These are phyloP conservation scores for Taphrina sp. DNA, from an alignment of 1,139 yeast species.

Conservation along the genomic window DNA sequence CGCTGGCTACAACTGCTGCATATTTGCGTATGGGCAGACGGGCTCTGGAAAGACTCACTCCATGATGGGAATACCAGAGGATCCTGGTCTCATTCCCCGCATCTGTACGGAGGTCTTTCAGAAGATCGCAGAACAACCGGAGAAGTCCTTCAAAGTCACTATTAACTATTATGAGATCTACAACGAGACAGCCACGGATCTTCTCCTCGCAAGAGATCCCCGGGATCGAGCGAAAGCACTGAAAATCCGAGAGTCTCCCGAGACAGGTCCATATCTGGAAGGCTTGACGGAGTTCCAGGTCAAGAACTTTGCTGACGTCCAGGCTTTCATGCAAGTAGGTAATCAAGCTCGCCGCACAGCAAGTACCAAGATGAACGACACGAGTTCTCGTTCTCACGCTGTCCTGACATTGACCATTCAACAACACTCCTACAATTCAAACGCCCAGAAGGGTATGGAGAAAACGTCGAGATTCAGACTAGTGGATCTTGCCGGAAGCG, in stretches of 20 bases:
- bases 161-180: conserved; percentile 69
- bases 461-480: conserved; percentile 59
- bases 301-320: conserved; percentile 37
- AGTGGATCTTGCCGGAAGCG: conserved; percentile 81
- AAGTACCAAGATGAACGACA: conserved; percentile 63
- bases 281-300: conserved; percentile 43
- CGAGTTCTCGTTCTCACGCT: conserved; percentile 74
- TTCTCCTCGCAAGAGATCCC: conserved; percentile 44
- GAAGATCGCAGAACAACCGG: conserved; percentile 47
- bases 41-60: conserved; percentile 85
- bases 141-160: conserved; percentile 50
- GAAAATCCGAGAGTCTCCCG: conserved; percentile 57
- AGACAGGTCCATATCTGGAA: conserved; percentile 61
- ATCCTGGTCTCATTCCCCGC: conserved; percentile 63
- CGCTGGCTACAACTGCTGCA: conserved; percentile 78
- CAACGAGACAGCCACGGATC: conserved; percentile 66
- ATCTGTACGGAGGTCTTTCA: conserved; percentile 57
- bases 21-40: conserved; percentile 84
- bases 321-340: conserved; percentile 39
- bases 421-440: conserved; percentile 50
- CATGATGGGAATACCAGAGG: conserved; percentile 53
- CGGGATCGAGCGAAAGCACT: conserved; percentile 46
- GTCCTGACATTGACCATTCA: conserved; percentile 62
- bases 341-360: conserved; percentile 61
- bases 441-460: conserved; percentile 38